Base-by-base conservation (phyloP, 495 filamentous ascomycete species). In the Penicillium paxilli region DNA sequence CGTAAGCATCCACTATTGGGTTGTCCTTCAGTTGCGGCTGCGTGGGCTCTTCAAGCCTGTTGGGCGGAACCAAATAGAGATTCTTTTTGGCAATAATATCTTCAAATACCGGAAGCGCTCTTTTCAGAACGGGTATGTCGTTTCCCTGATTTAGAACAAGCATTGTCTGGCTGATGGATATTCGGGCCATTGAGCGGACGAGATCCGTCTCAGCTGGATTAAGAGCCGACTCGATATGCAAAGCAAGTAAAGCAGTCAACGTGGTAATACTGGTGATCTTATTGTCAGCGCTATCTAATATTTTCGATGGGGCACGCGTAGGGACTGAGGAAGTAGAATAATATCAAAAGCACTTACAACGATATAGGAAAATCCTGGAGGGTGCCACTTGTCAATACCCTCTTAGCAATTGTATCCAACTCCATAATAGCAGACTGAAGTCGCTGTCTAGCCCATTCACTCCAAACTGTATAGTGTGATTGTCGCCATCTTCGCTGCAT, bases 141-240 rank as follows among this genome's bases (percentile, higher is more conserved):
- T 44, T 44, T 12, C 41, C 41, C 21, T 44, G 19, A 0, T 19
- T 44, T 2, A 44, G 41, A 44, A 44, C 41, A 25, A 44, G 41
- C 41, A 44, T 44, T 14, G 41, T 44, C 41, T 44, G 41, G 20
- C 41, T 44, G 14, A 44, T 44, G 7, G 41, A 44, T 20, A 44
- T 44, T 10, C 19, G 41, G 23, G 41, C 41, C 41, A 44, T 44
- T 3, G 41, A 44, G 10, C 10, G 41, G 21, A 25, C 41, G 17
- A 44, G 41, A n/a, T 44, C 41, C 9, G 41, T 44, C 16, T 44
- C 41, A n/a, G 41, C 16, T 44, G 41, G 21, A 44, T 44, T 20
- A 20, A 44, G 41, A 20, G 41, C 41, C 20, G 41, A 22, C 23
- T 44, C 41, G 21, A 44, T 44, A n/a, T 44, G 41, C 10, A 44